Evolutionary conservation across 441 rosid genomes (phyloP).

Genomic region (Capsella rubella): DNA sequence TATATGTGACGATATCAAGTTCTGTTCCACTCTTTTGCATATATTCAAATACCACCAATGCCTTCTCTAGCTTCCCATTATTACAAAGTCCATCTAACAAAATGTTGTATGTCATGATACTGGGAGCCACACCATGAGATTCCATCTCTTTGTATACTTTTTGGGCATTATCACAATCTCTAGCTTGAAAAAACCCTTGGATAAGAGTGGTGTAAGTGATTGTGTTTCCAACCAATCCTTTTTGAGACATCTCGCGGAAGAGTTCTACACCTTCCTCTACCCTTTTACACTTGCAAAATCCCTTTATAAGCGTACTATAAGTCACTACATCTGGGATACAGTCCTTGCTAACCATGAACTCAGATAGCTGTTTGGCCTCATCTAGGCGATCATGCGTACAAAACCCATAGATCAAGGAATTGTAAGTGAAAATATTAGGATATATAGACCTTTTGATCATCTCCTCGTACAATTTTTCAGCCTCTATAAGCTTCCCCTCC

Average conservation of each 20-base stretch:
- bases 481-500: slow-evolving; percentile 29
- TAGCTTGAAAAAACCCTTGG: slow-evolving; percentile 33
- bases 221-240: slow-evolving; percentile 22
- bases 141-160: slow-evolving; percentile 28
- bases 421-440: slow-evolving; percentile 24
- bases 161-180: slow-evolving; percentile 20
- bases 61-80: slow-evolving; percentile 26
- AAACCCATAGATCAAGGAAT: slow-evolving; percentile 16
- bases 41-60: slow-evolving; percentile 14
- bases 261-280: slow-evolving; percentile 31
- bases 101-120: slow-evolving; percentile 27
- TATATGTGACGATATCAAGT: slow-evolving; percentile 28
- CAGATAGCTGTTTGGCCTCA: slow-evolving; percentile 10
- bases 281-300: slow-evolving; percentile 37
- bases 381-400: slow-evolving; percentile 2
- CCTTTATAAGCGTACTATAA: slow-evolving; percentile 23
- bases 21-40: slow-evolving; percentile 22
- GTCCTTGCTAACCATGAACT: slow-evolving; percentile 15
- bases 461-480: slow-evolving; percentile 16
- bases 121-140: slow-evolving; percentile 13
- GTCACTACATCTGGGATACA: slow-evolving; percentile 7
- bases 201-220: slow-evolving; percentile 35
- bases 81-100: slow-evolving; percentile 42
- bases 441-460: slow-evolving; percentile 13
- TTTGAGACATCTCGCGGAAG: slow-evolving; percentile 32